These are phyloP conservation scores for Zygoascus flipseniorum DNA, from an alignment of 805 yeast genomes.

Conservation along the genomic window DNA sequence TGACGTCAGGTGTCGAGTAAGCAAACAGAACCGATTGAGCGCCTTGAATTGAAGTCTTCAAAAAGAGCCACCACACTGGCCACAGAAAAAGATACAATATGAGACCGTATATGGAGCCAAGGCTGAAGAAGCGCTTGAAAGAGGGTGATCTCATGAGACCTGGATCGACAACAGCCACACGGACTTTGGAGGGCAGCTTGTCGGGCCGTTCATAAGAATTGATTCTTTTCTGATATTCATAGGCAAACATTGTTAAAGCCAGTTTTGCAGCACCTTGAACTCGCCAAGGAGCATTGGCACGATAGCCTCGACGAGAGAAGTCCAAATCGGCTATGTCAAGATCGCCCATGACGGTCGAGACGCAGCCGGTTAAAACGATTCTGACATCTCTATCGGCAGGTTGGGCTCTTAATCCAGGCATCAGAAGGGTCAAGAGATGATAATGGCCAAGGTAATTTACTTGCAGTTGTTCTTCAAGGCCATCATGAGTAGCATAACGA, in stretches of 20 bases:
- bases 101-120: constrained; percentile 63
- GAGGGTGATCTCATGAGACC: constrained; percentile 88
- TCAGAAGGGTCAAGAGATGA: constrained; percentile 68
- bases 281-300: constrained; percentile 56
- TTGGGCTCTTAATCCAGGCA: constrained; percentile 81
- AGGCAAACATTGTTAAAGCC: constrained; percentile 63
- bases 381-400: constrained; percentile 94
- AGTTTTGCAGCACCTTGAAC: constrained; percentile 79
- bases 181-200: constrained; percentile 55
- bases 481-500: constrained; percentile 68
- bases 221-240: constrained; percentile 65
- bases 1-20: constrained; percentile 59
- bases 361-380: constrained; percentile 68
- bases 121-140: constrained; percentile 64
- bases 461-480: constrained; percentile 79
- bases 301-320: constrained; percentile 54
- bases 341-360: constrained; percentile 65
- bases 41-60: constrained; percentile 71
- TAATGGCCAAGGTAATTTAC: constrained; percentile 73
- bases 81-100: constrained; percentile 57
- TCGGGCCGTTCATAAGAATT: constrained; percentile 57
- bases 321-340: constrained; percentile 55
- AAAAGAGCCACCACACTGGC: constrained; percentile 76
- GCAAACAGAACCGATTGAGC: constrained; percentile 70
- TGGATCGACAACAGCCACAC: constrained; percentile 75